phyloP scores from a whole-genome alignment of 192 early-diverging fungal species.

The Backusella parvicylindrica region DNA sequence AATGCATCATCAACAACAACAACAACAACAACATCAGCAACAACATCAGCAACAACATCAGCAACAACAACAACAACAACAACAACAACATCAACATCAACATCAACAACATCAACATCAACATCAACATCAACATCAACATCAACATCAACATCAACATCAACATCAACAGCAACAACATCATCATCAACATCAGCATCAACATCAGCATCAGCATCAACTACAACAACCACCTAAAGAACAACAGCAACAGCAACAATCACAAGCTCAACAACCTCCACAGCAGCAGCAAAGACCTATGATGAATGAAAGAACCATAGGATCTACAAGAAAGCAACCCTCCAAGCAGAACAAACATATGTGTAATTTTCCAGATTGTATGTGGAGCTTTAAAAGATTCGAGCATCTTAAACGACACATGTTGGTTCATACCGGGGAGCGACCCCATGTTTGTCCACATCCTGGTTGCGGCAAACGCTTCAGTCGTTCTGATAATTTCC shows the following conservation, averaged over 20 bases:
- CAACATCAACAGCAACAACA: background rate
- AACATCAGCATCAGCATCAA: background rate
- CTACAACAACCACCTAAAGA: no score
- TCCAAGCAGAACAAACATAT: conserved; percentile 37
- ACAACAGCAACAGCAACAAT: conserved; percentile 4
- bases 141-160: background rate
- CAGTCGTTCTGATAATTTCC: conserved; percentile 74
- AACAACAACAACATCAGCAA: background rate
- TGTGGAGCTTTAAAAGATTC: conserved; percentile 71
- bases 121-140: background rate
- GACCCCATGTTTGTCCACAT: conserved; percentile 64
- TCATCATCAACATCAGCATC: background rate
- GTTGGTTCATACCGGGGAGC: conserved; percentile 73
- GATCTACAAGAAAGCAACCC: conserved; percentile 17
- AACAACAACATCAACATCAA: background rate
- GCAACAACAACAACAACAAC: background rate
- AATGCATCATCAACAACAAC: background rate
- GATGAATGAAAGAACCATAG: background rate
- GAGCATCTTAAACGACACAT: conserved; percentile 81
- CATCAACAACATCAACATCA: background rate
- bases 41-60: background rate
- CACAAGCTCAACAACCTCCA: background rate
- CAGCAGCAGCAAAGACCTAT: background rate
- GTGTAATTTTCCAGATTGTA: conserved; percentile 39
- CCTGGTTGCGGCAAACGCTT: conserved; percentile 78